Conservation (phyloP, 2,329 filamentous ascomycete species). For the Emmonsiellopsis sp. region DNA sequence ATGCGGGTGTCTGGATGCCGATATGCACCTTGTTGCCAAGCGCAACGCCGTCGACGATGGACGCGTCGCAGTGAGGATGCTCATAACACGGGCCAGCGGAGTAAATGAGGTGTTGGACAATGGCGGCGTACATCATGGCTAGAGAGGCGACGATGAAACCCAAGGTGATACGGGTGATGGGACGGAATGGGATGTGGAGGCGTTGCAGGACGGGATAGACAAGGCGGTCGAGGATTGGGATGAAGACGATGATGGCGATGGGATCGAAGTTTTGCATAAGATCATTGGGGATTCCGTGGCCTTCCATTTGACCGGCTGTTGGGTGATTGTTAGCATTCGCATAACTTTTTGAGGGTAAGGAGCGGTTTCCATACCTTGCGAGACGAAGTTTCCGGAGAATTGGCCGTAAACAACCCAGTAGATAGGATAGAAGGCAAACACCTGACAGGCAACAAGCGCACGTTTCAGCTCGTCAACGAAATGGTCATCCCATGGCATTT, state of each 20-base stretch:
- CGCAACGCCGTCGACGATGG: slow-evolving; percentile 21
- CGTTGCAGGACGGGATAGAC: slow-evolving; percentile 61
- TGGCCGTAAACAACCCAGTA: slow-evolving; percentile 63
- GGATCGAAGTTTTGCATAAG: slow-evolving; percentile 68
- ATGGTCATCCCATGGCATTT: slow-evolving; percentile 55
- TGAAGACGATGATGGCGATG: slow-evolving; percentile 64
- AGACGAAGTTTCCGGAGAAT: slow-evolving; percentile 57
- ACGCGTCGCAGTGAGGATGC: slow-evolving; percentile 24
- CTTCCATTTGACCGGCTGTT: slow-evolving; percentile 46
- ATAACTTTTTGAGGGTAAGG: slow-evolving; percentile 17
- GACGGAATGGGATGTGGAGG: slow-evolving; percentile 55
- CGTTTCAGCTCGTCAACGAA: slow-evolving; percentile 66
- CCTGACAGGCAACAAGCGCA: slow-evolving; percentile 56
- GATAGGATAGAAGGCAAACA: slow-evolving; percentile 61
- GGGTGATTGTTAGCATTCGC: neutral
- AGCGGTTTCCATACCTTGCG: slow-evolving; percentile 39
- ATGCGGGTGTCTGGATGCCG: slow-evolving; percentile 36
- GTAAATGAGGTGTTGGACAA: slow-evolving; percentile 50
- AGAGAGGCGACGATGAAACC: slow-evolving; percentile 59
- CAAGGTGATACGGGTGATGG: slow-evolving; percentile 63
- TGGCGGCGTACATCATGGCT: slow-evolving; percentile 53
- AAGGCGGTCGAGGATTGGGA: slow-evolving; percentile 59
- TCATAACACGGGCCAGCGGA: slow-evolving; percentile 43
- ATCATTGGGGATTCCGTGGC: slow-evolving; percentile 67
- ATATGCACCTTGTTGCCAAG: slow-evolving; percentile 35